Percentiles rank a stretch among this genome's conserved stretches.
These are phyloP conservation scores for Aspergillus novofumigatus DNA, from an alignment of 2,329 filamentous ascomycete species.

Conservation along the genomic window DNA sequence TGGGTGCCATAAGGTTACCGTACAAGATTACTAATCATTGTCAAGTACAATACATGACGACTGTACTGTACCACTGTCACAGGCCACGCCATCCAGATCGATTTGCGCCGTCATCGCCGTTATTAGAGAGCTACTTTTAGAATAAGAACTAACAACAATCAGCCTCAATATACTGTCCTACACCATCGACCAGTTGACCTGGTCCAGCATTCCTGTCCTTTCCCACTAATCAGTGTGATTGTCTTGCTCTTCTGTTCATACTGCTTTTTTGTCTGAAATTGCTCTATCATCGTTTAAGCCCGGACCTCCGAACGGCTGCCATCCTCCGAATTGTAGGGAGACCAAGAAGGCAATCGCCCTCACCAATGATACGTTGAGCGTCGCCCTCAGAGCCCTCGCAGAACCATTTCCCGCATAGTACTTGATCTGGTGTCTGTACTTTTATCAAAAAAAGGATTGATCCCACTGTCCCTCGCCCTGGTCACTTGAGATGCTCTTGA, in stretches of 20 bases:
- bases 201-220: background rate
- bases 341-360: background rate
- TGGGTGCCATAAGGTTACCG: background rate
- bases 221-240: background rate
- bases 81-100: background rate
- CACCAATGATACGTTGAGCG: constrained; percentile 14
- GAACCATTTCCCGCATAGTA: constrained; percentile 2
- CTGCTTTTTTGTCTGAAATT: background rate
- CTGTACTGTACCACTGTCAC: background rate
- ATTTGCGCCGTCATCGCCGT: background rate
- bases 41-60: background rate
- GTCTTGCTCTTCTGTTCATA: background rate
- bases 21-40: background rate
- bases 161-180: background rate
- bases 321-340: background rate
- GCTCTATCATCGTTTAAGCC: background rate
- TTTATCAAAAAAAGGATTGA: background rate
- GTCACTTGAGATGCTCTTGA: constrained; percentile 15
- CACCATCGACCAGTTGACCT: background rate
- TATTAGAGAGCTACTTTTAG: background rate
- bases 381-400: constrained; percentile 6
- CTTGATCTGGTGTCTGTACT: background rate
- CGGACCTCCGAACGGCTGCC: background rate
- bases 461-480: background rate
- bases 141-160: background rate